phyloP scores from a whole-genome alignment of 2,329 filamentous ascomycete genomes.

The Fusarium sp. region DNA sequence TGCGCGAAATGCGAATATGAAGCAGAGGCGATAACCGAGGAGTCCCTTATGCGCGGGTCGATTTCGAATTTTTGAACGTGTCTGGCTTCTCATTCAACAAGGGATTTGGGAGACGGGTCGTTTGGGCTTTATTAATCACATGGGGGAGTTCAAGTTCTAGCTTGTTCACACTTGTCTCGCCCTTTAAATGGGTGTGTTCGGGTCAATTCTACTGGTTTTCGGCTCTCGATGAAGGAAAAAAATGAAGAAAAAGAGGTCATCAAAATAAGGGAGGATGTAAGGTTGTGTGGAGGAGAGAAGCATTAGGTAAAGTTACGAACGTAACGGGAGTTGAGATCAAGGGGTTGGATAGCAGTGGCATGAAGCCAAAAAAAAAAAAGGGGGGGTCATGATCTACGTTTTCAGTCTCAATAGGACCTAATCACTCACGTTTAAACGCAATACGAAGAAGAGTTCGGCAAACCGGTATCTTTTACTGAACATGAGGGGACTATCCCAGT shows the following conservation, averaged over 20 bases:
- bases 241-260: neutral
- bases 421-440: slow-evolving; percentile 21
- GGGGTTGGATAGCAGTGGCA: neutral
- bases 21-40: neutral
- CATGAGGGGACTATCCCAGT: neutral
- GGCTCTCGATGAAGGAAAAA: neutral
- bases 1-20: neutral
- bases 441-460: neutral
- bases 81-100: slow-evolving; percentile 12
- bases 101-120: neutral
- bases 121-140: neutral
- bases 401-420: slow-evolving; percentile 14
- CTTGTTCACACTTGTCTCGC: slow-evolving; percentile 15
- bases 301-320: neutral
- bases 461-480: neutral
- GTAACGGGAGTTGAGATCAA: neutral
- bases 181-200: neutral
- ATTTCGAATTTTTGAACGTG: neutral
- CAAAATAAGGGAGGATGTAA: neutral
- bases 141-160: slow-evolving; percentile 25
- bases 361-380: slow-evolving; percentile 1
- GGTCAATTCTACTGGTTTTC: neutral
- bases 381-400: neutral
- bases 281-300: neutral
- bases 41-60: neutral